Percentiles rank a stretch among this genome's conserved stretches.
These are phyloP conservation scores for Kwoniella bestiolae DNA, from an alignment of 768 basidiomycete genomes.

Conservation along the genomic window DNA sequence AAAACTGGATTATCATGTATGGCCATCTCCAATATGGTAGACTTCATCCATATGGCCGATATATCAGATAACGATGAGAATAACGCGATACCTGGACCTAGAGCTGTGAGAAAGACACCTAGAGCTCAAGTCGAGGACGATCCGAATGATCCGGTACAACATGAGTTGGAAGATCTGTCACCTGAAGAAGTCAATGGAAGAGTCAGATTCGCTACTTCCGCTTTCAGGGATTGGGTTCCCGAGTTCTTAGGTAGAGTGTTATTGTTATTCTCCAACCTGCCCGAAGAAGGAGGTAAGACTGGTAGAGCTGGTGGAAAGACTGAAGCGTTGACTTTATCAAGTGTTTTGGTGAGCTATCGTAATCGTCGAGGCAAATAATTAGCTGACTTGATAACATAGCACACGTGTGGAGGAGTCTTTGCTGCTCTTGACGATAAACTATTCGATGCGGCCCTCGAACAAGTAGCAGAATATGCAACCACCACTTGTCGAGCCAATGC, in stretches of 20 bases:
- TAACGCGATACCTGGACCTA: constrained; percentile 49
- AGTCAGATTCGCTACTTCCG: constrained; percentile 71
- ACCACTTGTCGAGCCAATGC: constrained; percentile 87
- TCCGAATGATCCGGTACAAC: constrained; percentile 39
- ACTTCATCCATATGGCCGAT: constrained; percentile 46
- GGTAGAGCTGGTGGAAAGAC: constrained; percentile 65
- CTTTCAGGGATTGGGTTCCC: constrained; percentile 82
- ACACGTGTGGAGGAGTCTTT: constrained; percentile 57
- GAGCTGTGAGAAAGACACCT: constrained; percentile 56
- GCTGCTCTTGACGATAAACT: constrained; percentile 79
- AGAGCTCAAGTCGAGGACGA: constrained; percentile 59
- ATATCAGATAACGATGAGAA: constrained; percentile 35
- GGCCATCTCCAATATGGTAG: constrained; percentile 54
- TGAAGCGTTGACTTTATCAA: constrained; percentile 57
- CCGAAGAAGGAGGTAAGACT: constrained; percentile 79
- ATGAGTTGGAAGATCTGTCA: constrained; percentile 59
- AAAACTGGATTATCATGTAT: constrained; percentile 50
- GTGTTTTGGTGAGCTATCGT: constrained; percentile 44
- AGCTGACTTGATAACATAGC: constrained; percentile 31
- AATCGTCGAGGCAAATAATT: background rate
- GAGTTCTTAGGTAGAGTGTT: constrained; percentile 78
- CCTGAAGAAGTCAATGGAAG: constrained; percentile 73
- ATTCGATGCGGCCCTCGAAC: constrained; percentile 73
- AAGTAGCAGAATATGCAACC: constrained; percentile 85
- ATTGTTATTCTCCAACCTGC: constrained; percentile 78